These are phyloP conservation scores for Ceratobasidium sp. DNA, from an alignment of 1,284 basidiomycete species.

Conservation along the genomic window DNA sequence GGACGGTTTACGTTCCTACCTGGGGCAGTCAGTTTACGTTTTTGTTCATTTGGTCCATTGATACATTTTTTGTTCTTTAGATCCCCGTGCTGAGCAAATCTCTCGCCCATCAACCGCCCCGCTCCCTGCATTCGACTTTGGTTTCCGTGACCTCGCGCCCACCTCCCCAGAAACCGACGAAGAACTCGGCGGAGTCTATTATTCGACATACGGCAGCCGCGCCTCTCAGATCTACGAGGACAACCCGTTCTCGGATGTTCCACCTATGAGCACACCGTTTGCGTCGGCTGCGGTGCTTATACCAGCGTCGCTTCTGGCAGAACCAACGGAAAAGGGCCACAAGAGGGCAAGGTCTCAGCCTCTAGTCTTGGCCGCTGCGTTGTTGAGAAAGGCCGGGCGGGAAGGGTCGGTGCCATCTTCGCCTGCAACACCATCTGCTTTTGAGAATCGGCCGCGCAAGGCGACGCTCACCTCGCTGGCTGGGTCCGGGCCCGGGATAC, in stretches of 20 bases:
- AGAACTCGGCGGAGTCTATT: slow-evolving; percentile 26
- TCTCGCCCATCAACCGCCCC: slow-evolving; percentile 15
- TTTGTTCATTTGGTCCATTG: not conserved
- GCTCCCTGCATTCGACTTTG: slow-evolving; percentile 4
- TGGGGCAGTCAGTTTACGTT: slow-evolving; percentile 10
- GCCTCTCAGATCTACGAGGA: slow-evolving; percentile 5
- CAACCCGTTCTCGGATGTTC: slow-evolving; percentile 1
- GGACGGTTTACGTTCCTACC: slow-evolving; percentile 20
- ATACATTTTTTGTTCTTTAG: not conserved
- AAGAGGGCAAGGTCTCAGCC: not conserved
- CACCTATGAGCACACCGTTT: slow-evolving; percentile 5
- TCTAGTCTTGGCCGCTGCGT: not conserved
- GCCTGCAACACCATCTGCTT: not conserved
- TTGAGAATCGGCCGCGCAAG: not conserved
- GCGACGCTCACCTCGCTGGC: not conserved
- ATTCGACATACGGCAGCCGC: slow-evolving; percentile 34
- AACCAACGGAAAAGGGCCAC: slow-evolving; percentile 5
- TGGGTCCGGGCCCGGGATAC: not conserved
- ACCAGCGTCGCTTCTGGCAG: not conserved
- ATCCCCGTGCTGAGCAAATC: not conserved
- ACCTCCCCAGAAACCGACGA: slow-evolving; percentile 8
- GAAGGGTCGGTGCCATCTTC: not conserved
- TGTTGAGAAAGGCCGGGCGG: slow-evolving; percentile 9
- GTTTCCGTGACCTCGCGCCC: not conserved
- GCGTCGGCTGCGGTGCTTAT: slow-evolving; percentile 4